Conservation (phyloP, 257 asterid species). For the Ligustrum vulgare region DNA sequence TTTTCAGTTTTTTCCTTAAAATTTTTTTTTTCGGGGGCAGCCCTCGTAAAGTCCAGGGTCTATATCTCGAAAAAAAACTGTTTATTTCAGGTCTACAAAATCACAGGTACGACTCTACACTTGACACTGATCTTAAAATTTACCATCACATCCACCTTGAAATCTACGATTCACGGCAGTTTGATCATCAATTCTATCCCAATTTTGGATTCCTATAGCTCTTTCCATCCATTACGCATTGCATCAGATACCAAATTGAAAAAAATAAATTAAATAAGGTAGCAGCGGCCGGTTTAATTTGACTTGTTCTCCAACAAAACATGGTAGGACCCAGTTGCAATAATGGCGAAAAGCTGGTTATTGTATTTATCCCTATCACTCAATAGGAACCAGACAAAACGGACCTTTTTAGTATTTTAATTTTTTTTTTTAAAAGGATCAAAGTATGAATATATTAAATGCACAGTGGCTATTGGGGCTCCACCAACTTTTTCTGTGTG, state of each 20-base stretch:
- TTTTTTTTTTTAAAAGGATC: background rate
- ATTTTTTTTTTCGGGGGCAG: too few species aligned
- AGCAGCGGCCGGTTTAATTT: background rate
- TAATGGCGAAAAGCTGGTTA: slow-evolving; percentile 32
- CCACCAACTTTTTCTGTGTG: slow-evolving; percentile 15
- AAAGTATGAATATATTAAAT: background rate
- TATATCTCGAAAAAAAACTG: too few species aligned
- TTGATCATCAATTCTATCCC: too few species aligned
- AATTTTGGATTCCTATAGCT: too few species aligned
- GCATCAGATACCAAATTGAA: background rate
- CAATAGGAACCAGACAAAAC: slow-evolving; percentile 31
- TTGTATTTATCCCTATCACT: slow-evolving; percentile 24
- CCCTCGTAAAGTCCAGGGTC: too few species aligned
- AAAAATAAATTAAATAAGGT: background rate
- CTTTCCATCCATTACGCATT: background rate
- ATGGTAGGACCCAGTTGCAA: slow-evolving; percentile 32
- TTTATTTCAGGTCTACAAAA: too few species aligned
- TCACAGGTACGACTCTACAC: too few species aligned
- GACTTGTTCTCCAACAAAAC: slow-evolving; percentile 1
- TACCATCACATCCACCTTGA: too few species aligned
- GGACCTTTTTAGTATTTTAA: slow-evolving; percentile 27
- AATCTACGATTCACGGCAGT: too few species aligned
- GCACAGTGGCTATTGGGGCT: background rate
- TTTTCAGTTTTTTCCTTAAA: too few species aligned
- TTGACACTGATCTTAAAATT: too few species aligned